Conservation (phyloP, 306 rosid genomes). For the Boehmeria nivea region DNA sequence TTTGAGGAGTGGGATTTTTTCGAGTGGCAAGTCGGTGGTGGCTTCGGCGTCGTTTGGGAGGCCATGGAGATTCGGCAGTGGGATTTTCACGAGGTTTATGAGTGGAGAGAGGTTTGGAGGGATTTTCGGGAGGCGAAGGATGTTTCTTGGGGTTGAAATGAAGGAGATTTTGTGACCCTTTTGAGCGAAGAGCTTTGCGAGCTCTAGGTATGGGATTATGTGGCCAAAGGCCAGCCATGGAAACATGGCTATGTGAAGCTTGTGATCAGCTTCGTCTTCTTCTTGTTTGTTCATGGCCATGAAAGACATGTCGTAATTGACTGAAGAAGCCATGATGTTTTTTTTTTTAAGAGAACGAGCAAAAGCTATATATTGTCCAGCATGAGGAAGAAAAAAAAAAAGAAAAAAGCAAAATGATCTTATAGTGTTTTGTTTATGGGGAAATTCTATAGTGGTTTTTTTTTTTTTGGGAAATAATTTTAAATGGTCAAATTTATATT, state of each 20-base stretch:
- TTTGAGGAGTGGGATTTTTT: constrained; percentile 11
- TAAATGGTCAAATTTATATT: too few relatives aligned
- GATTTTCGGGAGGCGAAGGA: constrained; percentile 42
- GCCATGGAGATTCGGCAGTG: constrained; percentile 28
- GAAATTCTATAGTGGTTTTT: too few relatives aligned
- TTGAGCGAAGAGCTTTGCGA: constrained; percentile 48
- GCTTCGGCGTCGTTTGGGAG: constrained; percentile 25
- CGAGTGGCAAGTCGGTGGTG: constrained; percentile 7
- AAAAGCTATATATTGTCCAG: too few relatives aligned
- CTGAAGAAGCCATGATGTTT: too few relatives aligned
- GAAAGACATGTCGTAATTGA: too few relatives aligned
- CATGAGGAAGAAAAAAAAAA: too few relatives aligned
- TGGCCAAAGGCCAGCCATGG: constrained; percentile 27
- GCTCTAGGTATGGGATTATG: constrained; percentile 35
- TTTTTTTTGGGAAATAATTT: too few relatives aligned
- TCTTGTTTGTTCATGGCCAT: background rate
- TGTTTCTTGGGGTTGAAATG: constrained; percentile 27
- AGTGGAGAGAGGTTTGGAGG: constrained; percentile 20
- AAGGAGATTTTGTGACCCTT: constrained; percentile 25
- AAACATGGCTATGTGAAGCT: constrained; percentile 39
- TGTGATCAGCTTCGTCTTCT: constrained; percentile 8
- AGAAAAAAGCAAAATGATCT: too few relatives aligned
- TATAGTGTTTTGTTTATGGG: too few relatives aligned
- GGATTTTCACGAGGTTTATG: constrained; percentile 29
- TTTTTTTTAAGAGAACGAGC: too few relatives aligned